These are phyloP conservation scores for Monilinia polystroma DNA, from an alignment of 2,329 filamentous ascomycete species.

Conservation along the genomic window DNA sequence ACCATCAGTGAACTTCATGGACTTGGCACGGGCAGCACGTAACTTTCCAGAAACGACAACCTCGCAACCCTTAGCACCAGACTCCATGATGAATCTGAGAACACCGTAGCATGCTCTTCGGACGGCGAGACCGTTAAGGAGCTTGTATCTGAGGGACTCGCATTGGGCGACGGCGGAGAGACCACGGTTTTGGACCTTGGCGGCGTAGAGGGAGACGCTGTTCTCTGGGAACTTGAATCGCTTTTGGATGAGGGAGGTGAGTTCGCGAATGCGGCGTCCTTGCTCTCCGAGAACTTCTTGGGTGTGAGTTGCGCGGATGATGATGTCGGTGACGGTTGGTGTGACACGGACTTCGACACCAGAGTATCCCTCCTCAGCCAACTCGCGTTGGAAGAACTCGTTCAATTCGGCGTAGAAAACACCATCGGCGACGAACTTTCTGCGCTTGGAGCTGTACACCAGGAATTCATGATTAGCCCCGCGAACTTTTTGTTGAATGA, in stretches of 20 bases:
- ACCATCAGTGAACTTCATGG: constrained; percentile 99
- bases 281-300: constrained; percentile 99
- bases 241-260: constrained; percentile 99
- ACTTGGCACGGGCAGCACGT: constrained; percentile 97
- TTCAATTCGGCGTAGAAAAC: constrained; percentile 99
- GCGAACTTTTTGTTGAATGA: constrained; percentile 17
- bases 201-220: constrained; percentile 98
- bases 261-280: constrained; percentile 99
- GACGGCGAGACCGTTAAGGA: constrained; percentile 98
- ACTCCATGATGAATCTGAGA: constrained; percentile 99
- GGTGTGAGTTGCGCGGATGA: constrained; percentile 99
- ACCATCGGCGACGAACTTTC: constrained; percentile 96
- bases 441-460: constrained; percentile 75
- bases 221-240: constrained; percentile 99
- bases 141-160: constrained; percentile 99
- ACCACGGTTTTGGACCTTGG: constrained; percentile 99
- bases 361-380: constrained; percentile 99
- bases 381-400: constrained; percentile 99
- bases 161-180: constrained; percentile 99
- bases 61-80: constrained; percentile 98
- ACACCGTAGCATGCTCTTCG: constrained; percentile 99
- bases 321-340: constrained; percentile 87
- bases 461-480: constrained; percentile 26
- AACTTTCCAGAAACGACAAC: constrained; percentile 99
- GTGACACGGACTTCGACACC: constrained; percentile 99